Conservation (phyloP, 805 yeast species). For the Lachancea sp. region DNA sequence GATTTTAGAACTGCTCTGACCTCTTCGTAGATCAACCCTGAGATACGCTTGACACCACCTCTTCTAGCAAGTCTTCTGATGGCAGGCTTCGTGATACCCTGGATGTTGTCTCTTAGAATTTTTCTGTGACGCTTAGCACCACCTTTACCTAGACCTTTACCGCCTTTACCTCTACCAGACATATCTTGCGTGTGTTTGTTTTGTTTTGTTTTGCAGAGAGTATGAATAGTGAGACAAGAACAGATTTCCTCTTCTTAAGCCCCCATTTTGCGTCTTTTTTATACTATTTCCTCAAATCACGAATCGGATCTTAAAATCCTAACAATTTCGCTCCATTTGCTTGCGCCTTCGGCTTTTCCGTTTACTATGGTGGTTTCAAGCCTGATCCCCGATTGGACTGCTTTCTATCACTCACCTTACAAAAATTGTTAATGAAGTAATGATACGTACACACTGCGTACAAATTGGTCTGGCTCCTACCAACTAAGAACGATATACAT, state of each 20-base stretch:
- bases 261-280: background rate
- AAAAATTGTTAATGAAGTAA: background rate
- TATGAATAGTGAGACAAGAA: no score
- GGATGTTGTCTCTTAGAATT: constrained; percentile 97
- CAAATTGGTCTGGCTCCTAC: background rate
- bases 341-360: background rate
- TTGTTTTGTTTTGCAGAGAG: constrained; percentile 1
- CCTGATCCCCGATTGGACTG: no score
- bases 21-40: constrained; percentile 96
- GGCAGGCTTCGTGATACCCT: constrained; percentile 99
- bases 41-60: constrained; percentile 99
- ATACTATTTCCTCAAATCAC: background rate
- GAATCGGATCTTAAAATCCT: background rate
- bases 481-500: no score
- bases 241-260: no score
- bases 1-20: constrained; percentile 94
- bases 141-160: constrained; percentile 99
- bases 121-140: constrained; percentile 99
- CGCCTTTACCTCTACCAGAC: constrained; percentile 99
- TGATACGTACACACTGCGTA: background rate
- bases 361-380: background rate
- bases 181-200: constrained; percentile 33
- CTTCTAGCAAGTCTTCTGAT: constrained; percentile 99
- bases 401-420: background rate
- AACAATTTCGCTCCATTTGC: background rate